Evolutionary conservation across 2,329 filamentous ascomycete genomes (phyloP).

Genomic region (Penicillium thymicola): DNA sequence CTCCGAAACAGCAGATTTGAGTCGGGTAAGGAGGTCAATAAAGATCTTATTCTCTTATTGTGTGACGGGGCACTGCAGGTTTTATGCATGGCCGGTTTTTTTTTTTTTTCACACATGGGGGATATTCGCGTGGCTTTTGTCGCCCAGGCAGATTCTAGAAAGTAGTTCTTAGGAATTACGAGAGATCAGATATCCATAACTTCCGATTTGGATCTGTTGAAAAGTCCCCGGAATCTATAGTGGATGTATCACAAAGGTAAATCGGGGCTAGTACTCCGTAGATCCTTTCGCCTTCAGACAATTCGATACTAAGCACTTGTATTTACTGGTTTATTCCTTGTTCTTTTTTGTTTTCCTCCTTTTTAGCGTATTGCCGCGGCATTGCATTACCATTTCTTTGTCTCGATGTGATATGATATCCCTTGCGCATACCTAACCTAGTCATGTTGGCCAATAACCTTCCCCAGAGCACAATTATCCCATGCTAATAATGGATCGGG

Average conservation of each 20-base stretch:
- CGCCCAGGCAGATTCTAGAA: background rate
- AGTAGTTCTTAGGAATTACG: background rate
- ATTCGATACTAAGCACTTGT: background rate
- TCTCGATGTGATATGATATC: background rate
- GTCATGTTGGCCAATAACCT: background rate
- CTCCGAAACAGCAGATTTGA: background rate
- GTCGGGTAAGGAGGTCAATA: background rate
- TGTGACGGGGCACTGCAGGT: slow-evolving; percentile 3
- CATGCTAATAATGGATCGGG: background rate
- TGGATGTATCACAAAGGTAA: slow-evolving; percentile 1
- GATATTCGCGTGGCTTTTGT: slow-evolving; percentile 17
- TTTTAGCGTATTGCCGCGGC: background rate
- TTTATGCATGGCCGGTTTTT: slow-evolving; percentile 15
- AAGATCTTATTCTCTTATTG: background rate
- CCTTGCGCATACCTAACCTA: background rate
- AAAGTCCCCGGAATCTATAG: background rate
- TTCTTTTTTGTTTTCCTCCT: background rate
- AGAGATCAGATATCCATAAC: background rate
- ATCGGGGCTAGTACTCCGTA: background rate
- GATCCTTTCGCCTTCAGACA: background rate
- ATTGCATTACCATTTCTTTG: background rate
- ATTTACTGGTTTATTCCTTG: background rate
- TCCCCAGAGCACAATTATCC: background rate
- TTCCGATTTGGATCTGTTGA: background rate
- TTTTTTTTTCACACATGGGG: slow-evolving; percentile 2